Evolutionary conservation across 1,139 yeast genomes (phyloP), one percentile per base, ranked within the genome.

Genomic region (Zygoascus sp.): DNA sequence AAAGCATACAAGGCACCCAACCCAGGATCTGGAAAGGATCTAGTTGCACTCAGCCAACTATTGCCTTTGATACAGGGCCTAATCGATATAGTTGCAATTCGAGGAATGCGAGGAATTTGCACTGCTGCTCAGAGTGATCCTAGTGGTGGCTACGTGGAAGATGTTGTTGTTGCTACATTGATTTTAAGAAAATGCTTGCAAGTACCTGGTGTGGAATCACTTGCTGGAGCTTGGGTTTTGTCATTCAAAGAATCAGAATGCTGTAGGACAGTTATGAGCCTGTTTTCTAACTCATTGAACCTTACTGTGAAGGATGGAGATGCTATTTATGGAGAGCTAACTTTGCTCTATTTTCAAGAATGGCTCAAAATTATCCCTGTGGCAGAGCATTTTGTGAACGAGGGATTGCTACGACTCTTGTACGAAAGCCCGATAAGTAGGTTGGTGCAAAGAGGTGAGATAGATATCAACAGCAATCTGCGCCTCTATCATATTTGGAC

Each of bases 401-500:
- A 75, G 32, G 96, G 96, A 0, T 64, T 89, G 39, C 79, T 84
- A 57, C 75, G 85, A 10, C 80, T 81, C 2, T 67, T 90, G 44
- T 75, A 82, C 13, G 95, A 88, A 57, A 81, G 94, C 49, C 82
- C 89, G 4, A 73, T 87, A 2, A 83, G 95, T 0, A 66, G 73
- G 28, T 72, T 74, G 1, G 77, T 90, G 35, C 87, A 83, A 59
- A 72, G 74, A 6, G 95, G 95, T 1, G 76, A 76, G 2, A 64
- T 86, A 3, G 72, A 72, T 20, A 74, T 85, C 1, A 59, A 66
- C 1, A 57, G 61, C 4, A 72, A 76, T 16, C 76, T 84, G 1
- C 75, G 76, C 50, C 68, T 85, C 52, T 92, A 88, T 62, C 74
- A 77, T 46, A 71, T 86, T 19, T 90, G 97, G 97, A 77, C 81